Base-by-base conservation (phyloP, 306 rosid species). In the Trifolium fragiferum region DNA sequence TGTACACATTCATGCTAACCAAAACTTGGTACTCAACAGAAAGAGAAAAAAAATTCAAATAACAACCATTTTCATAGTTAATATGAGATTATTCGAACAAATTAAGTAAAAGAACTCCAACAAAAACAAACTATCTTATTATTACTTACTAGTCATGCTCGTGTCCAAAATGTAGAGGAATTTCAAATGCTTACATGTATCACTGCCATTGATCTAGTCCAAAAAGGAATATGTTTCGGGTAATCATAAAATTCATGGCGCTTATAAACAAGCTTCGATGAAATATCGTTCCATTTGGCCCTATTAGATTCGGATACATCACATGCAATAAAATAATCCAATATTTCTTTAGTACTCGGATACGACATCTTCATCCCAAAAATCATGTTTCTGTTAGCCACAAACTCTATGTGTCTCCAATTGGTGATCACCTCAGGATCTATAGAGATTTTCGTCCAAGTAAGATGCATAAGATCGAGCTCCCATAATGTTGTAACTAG, bases 391-490 rank as follows among this genome's bases (percentile, higher is more conserved):
- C 87, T 80, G 53, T 87, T 89, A 0, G 92, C 89, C 65, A 89
- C 85, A 74, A 93, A 93, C 7, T 6, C 40, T 13, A 70, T 86
- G 20, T 97, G 90, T 68, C 85, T 93, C 96, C 97, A 89, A 81
- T 93, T 96, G 93, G 89, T 93, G 64, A 95, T 96, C 20, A 96
- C 97, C 83, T 93, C 98, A 5, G 98, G 97, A 84, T 90, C 97
- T 67, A 89, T 90, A 0, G 92, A 89, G 72, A 85, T 91, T 84
- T 93, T 90, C 0, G 87, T 76, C 98, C 98, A 93, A 68, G 82
- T 80, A 53, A 84, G 94, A 86, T 86, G 78, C 83, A 80, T 60
- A 76, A 93, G 95, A 82, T 93, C 93, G 20, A 93, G 81, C 83
- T 93, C 98, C 96, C 96, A 93, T 44, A 90, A 72, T 79, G 89